Base-by-base conservation (phyloP, 2,329 filamentous ascomycete species). In the Zymoseptoria ardabiliae region DNA sequence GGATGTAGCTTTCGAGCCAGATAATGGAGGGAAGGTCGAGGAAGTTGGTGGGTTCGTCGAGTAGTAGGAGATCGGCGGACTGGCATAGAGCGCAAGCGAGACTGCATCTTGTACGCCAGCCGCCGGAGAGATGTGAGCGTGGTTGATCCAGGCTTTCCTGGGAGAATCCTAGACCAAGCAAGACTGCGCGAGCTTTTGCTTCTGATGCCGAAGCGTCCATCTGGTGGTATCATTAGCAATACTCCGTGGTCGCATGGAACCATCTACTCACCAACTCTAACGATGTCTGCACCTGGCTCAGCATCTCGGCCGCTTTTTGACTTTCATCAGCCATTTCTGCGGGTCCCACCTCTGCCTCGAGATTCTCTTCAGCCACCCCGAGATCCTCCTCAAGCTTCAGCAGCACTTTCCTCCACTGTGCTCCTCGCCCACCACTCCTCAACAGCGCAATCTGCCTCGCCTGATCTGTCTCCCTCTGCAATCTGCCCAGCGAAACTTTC, bases 1-100 rank as follows among this genome's bases (percentile, higher is more conserved):
- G 76, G 9, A 96, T 82, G 69, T 91, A 87, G 11, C 82, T 81
- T 69, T 95, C 87, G 1, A 96, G 79, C 90, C 91, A 95, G 58
- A 96, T 84, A 59, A 96, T 91, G 1, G 89, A 89, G 0, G 91
- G 80, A 0, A 95, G 78, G 68, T 95, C 90, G 1, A 95, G 81
- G 70, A 90, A 95, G 69, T 95, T 95, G 35, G 90, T 95, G 0
- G 91, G 91, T 70, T 95, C 90, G 71, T 95, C 90, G 2, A 95
- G 82, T 55, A 95, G 86, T 59, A 95, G 78, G 2, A 95, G 84
- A 65, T 95, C 90, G 0, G 86, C 83, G 7, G 87, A 83, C 62
- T 91, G 87, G 1, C 90, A 82, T 3, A 95, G 78, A 0, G 85
- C 83, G 2, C 73, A 74, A 2, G 77, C 77, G 10, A 79, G 71